A percentile compares a stretch with the other conserved stretches of the same genome.
Evolutionary conservation across 768 basidiomycete genomes (phyloP).

Genomic region (Gloeopeniophorella convolvens): DNA sequence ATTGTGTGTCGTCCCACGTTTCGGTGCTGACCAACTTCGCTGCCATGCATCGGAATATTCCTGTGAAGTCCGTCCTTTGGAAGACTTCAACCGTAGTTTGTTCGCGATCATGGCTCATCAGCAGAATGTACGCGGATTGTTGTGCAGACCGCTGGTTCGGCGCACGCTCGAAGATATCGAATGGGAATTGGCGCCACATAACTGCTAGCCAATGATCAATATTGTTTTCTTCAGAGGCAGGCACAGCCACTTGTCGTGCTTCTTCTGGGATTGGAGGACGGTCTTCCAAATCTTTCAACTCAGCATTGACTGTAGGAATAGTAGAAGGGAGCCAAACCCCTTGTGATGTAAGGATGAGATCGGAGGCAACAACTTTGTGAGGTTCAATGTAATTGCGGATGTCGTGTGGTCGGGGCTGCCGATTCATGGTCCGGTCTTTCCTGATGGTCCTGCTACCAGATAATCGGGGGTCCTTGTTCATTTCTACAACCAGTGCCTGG

Average conservation of each 20-base stretch:
- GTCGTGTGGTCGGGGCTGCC: too few species aligned
- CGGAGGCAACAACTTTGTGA: too few species aligned
- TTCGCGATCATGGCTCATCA: neutral
- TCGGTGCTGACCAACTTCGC: neutral
- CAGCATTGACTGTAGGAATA: too few species aligned
- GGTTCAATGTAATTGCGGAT: too few species aligned
- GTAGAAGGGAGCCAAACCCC: too few species aligned
- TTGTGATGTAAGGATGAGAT: too few species aligned
- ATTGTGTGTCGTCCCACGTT: neutral
- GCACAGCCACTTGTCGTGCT: neutral
- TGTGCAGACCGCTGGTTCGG: neutral
- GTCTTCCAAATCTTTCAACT: neutral
- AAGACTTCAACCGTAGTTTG: neutral
- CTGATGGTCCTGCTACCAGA: too few species aligned
- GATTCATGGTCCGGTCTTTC: too few species aligned
- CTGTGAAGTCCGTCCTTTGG: neutral
- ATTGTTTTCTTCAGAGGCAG: neutral
- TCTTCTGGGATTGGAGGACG: neutral
- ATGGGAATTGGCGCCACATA: neutral
- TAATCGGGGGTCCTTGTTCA: too few species aligned
- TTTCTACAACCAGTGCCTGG: too few species aligned
- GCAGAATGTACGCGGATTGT: neutral
- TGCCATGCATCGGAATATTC: neutral
- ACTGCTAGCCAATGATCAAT: neutral
- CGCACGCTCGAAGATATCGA: neutral